Evolutionary conservation across 73 alveolate species (phyloP).

Genomic region (Paramecium primaurelia): DNA sequence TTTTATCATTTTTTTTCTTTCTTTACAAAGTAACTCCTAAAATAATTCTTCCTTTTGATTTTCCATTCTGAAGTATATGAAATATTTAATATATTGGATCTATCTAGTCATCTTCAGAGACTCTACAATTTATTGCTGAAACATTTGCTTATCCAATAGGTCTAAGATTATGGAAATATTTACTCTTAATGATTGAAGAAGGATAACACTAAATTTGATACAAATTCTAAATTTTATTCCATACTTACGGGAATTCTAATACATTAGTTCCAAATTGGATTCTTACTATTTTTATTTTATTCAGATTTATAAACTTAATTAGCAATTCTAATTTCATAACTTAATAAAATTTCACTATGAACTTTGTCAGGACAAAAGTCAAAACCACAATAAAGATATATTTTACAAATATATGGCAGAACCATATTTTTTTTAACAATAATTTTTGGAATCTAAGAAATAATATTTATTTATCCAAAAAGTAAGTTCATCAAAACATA

Average conservation of each 20-base stretch:
- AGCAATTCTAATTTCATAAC: conserved; percentile 29
- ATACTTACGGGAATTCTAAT: neutral
- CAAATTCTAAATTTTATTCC: conserved; percentile 54
- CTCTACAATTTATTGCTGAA: conserved; percentile 37
- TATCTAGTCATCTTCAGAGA: neutral
- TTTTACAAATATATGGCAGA: conserved; percentile 6
- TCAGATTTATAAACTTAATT: neutral
- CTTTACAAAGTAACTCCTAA: conserved; percentile 46
- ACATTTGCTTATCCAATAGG: conserved; percentile 40
- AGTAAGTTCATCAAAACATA: conserved; percentile 39
- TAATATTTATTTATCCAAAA: neutral
- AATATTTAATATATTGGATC: conserved; percentile 42
- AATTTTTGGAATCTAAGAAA: conserved; percentile 11
- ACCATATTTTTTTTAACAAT: conserved; percentile 33
- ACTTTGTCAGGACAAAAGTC: conserved; percentile 43
- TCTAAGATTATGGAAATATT: neutral
- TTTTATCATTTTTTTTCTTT: conserved; percentile 31
- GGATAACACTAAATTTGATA: conserved; percentile 27
- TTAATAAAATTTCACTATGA: neutral
- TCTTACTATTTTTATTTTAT: conserved; percentile 10
- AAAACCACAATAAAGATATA: conserved; percentile 38
- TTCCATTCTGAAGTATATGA: conserved; percentile 55
- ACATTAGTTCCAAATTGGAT: conserved; percentile 53
- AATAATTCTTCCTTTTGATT: conserved; percentile 63
- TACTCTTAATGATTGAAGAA: neutral